Base-by-base conservation (phyloP, 164 flowering plant genomes). In the Nymphaea thermarum region DNA sequence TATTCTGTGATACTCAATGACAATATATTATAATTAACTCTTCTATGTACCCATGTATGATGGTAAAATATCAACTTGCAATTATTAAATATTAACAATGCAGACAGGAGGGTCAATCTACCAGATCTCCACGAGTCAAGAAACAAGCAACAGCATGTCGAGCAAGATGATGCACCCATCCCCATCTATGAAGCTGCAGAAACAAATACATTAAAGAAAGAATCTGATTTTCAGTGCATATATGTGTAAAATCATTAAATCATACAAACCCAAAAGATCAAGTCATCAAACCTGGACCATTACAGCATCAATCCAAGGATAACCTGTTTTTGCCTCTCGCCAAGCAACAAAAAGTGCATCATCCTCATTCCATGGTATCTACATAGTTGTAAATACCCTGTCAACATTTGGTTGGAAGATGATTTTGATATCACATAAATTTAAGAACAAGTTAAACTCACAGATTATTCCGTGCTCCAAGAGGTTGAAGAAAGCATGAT, bases 151-250 rank as follows among this genome's bases (percentile, higher is more conserved):
- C 96, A 67, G 81, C 86, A 75, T 93, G 98, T 7, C 98, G 88
- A 43, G 98, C 96, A 75, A 93, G 90, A 82, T 91, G 98, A 75
- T 91, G 98, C 84, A 93, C 89, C 98, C 98, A 93, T 53, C 98
- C 98, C 97, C 97, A 93, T 57, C 87, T 84, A 12, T 71, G 79
- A 45, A 93, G 93, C 98, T 91, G 71, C 74, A 71, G 68, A 61
- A 61, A 61, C 17, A 61, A 61, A 6, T 6, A 61, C 25, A 61
- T 16, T 61, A 6, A 6, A 61, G 2, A 61, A 61, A 15, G 6
- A 61, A 15, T 6, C 0, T 45, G 53, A 45, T 45, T 5, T 45
- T 25, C 1, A 25, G 36, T 25, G 36, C 36, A 25, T 25, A 25
- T 25, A 25, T 25, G 36, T 25, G 36, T 25, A 25, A 25, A 25